A percentile compares a stretch with the other conserved stretches of the same genome.
These are phyloP conservation scores for Trichoderma endophyticum DNA, from an alignment of 2,329 filamentous ascomycete genomes.

Conservation along the genomic window DNA sequence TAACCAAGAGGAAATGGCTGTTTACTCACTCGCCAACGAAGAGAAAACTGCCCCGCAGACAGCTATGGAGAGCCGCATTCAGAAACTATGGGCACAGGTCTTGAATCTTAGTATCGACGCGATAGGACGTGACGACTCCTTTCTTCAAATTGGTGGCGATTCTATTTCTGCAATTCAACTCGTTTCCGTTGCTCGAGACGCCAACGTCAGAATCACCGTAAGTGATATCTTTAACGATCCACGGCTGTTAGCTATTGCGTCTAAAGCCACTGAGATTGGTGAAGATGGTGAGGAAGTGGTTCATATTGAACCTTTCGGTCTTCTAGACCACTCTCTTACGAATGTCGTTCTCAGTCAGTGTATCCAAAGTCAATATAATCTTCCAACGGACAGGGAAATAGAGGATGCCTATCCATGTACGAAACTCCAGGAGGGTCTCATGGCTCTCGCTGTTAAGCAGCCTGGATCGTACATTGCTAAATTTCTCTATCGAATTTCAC, in stretches of 20 bases:
- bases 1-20: constrained; percentile 13
- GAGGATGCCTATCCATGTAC: constrained; percentile 38
- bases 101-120: neutral
- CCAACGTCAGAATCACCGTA: constrained; percentile 17
- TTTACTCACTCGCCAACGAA: constrained; percentile 26
- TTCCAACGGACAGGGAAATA: constrained; percentile 16
- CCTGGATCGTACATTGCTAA: constrained; percentile 25
- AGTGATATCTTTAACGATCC: constrained; percentile 12
- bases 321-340: neutral
- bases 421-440: constrained; percentile 38
- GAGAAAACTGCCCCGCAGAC: constrained; percentile 20
- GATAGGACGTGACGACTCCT: constrained; percentile 23
- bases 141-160: constrained; percentile 25
- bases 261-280: neutral
- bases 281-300: neutral
- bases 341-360: neutral
- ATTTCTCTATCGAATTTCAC: constrained; percentile 19
- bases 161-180: constrained; percentile 25
- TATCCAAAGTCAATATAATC: neutral
- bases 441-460: constrained; percentile 27
- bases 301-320: neutral
- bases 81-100: constrained; percentile 30
- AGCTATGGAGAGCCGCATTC: constrained; percentile 29
- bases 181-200: constrained; percentile 13
- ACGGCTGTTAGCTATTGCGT: neutral